Percentiles rank a stretch among this genome's conserved stretches.
Conservation (phyloP, 1,284 basidiomycete species). For the Farysia itapuensis region DNA sequence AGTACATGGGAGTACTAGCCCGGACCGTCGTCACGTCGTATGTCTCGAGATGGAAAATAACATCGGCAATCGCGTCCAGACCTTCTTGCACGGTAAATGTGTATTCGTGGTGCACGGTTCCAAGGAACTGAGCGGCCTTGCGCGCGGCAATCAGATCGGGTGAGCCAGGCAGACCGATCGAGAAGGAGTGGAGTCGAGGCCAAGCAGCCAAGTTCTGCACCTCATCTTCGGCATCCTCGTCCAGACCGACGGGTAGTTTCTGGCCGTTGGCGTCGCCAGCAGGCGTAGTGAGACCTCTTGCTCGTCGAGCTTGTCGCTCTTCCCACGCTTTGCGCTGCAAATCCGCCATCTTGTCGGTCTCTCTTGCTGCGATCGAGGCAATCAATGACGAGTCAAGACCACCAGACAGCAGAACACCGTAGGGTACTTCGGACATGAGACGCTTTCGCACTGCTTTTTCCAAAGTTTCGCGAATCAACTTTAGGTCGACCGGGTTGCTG, state of each 20-base stretch:
- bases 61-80: slow-evolving; percentile 93
- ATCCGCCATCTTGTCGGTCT: slow-evolving; percentile 78
- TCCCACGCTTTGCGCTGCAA: slow-evolving; percentile 66
- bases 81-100: slow-evolving; percentile 99
- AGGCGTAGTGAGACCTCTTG: slow-evolving; percentile 44
- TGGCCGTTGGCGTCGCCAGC: slow-evolving; percentile 54
- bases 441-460: slow-evolving; percentile 93
- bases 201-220: slow-evolving; percentile 69
- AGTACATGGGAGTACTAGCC: slow-evolving; percentile 95
- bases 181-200: slow-evolving; percentile 98
- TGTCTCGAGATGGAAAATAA: slow-evolving; percentile 98
- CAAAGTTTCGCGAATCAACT: slow-evolving; percentile 68
- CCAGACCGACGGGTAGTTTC: slow-evolving; percentile 59
- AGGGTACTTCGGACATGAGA: slow-evolving; percentile 98
- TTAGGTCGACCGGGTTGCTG: slow-evolving; percentile 71
- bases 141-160: slow-evolving; percentile 92
- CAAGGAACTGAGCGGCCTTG: slow-evolving; percentile 89
- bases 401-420: slow-evolving; percentile 92
- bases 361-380: slow-evolving; percentile 91
- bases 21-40: slow-evolving; percentile 99
- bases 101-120: slow-evolving; percentile 96
- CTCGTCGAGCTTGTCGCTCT: slow-evolving; percentile 56
- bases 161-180: slow-evolving; percentile 91
- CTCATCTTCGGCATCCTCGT: slow-evolving; percentile 58
- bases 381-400: slow-evolving; percentile 96